Percentiles rank a stretch among this genome's conserved stretches.
phyloP scores from a whole-genome alignment of 1,284 basidiomycete genomes.

The Heterobasidion occidentale region DNA sequence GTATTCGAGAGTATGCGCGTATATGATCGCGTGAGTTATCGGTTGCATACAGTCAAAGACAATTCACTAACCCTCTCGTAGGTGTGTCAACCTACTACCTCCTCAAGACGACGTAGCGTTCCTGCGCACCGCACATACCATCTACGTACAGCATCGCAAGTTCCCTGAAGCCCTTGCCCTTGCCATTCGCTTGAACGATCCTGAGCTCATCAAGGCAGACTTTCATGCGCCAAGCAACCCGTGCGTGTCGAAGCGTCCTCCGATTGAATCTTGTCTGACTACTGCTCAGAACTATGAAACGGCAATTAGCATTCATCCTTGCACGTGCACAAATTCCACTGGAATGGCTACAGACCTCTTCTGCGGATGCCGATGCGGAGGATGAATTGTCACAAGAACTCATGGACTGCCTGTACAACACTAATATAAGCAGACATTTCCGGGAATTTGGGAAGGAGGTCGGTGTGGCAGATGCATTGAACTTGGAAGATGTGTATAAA shows the following conservation, averaged over 20 bases:
- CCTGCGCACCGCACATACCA: conserved; percentile 83
- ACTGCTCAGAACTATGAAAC: conserved; percentile 73
- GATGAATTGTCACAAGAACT: conserved; percentile 81
- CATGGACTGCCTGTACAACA: conserved; percentile 79
- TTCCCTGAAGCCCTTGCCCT: conserved; percentile 90
- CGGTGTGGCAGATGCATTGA: conserved; percentile 85
- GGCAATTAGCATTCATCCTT: conserved; percentile 91
- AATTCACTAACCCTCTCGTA: conserved; percentile 20
- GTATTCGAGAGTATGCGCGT: conserved; percentile 90
- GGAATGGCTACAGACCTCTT: conserved; percentile 76
- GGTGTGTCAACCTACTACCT: conserved; percentile 87
- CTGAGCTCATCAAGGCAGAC: conserved; percentile 75
- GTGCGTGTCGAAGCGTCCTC: conserved; percentile 32
- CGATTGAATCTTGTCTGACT: conserved; percentile 1
- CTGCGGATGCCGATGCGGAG: conserved; percentile 49
- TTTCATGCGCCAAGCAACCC: conserved; percentile 85
- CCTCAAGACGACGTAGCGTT: conserved; percentile 93
- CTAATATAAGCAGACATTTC: conserved; percentile 80
- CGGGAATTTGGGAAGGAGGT: conserved; percentile 93
- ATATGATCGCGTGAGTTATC: conserved; percentile 82
- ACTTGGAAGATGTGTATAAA: conserved; percentile 97
- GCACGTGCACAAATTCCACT: conserved; percentile 89
- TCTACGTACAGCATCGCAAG: conserved; percentile 85
- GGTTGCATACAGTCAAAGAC: neutral
- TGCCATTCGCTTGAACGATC: conserved; percentile 83